Percentiles rank a stretch among this genome's conserved stretches.
phyloP scores from a whole-genome alignment of 2,329 filamentous ascomycete genomes.

The Paracorniculantispora psalliotae region DNA sequence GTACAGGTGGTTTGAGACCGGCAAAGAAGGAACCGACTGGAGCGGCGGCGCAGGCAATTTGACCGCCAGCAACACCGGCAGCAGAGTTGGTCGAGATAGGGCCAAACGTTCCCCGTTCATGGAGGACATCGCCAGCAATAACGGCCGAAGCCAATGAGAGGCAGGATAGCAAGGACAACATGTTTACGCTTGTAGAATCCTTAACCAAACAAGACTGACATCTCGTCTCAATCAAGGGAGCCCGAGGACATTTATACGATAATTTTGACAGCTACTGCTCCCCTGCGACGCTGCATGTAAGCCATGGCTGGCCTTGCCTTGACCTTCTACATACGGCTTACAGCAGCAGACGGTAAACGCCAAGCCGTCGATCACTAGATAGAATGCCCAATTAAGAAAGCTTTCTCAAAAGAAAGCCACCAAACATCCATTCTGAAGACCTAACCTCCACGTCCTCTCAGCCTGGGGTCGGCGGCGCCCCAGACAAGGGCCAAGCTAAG shows the following conservation, averaged over 20 bases:
- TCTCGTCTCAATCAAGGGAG: neutral
- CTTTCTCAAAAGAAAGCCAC: no score
- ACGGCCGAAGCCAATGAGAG: neutral
- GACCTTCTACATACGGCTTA: neutral
- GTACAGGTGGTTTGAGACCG: conserved; percentile 21
- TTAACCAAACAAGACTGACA: neutral
- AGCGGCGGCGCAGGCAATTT: conserved; percentile 14
- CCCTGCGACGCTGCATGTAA: neutral
- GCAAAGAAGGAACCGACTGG: conserved; percentile 21
- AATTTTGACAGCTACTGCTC: no score
- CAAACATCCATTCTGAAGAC: no score
- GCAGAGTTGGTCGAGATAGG: conserved; percentile 20
- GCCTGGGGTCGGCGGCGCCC: neutral
- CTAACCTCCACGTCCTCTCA: neutral
- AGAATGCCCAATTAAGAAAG: no score
- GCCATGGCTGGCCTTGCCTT: neutral
- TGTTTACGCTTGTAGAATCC: neutral
- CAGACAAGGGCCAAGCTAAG: neutral
- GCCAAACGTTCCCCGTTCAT: conserved; percentile 15
- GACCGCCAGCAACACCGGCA: conserved; percentile 17
- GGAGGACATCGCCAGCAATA: neutral
- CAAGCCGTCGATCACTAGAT: neutral
- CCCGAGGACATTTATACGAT: neutral
- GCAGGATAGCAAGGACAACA: neutral
- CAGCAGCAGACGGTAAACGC: neutral